These are phyloP conservation scores for Acanthamoeba rhysodes DNA, from an alignment of 208 protist species.

Conservation along the genomic window DNA sequence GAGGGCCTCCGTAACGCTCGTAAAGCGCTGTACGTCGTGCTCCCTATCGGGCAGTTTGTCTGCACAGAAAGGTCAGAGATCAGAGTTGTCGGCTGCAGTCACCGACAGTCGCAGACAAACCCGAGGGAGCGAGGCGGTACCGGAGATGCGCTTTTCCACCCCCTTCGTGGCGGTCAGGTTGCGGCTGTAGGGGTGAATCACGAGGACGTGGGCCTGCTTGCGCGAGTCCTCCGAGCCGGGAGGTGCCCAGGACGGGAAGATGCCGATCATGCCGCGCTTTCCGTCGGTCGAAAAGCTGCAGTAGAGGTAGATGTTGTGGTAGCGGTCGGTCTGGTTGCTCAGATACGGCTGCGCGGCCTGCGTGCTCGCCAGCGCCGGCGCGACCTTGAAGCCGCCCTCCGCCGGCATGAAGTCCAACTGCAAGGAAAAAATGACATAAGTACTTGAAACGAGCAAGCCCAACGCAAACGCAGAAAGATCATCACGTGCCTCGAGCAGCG, in stretches of 20 bases:
- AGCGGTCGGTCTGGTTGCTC: constrained; percentile 47
- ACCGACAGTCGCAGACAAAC: neutral
- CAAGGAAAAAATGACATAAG: neutral
- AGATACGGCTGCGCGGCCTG: constrained; percentile 13
- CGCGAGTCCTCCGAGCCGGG: neutral
- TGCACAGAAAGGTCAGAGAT: neutral
- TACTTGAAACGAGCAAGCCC: neutral
- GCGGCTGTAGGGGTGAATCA: constrained; percentile 42
- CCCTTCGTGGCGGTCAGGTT: constrained; percentile 18
- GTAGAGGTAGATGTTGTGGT: constrained; percentile 68
- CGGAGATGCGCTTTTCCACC: constrained; percentile 46
- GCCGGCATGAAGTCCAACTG: constrained; percentile 54
- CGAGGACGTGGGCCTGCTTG: constrained; percentile 40
- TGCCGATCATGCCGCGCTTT: constrained; percentile 63
- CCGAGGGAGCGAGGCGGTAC: neutral
- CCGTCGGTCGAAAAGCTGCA: constrained; percentile 69
- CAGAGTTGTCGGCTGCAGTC: neutral
- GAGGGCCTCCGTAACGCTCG: constrained; percentile 28
- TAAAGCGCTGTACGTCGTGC: constrained; percentile 67
- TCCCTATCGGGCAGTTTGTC: constrained; percentile 56
- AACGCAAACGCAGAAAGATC: neutral
- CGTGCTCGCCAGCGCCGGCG: neutral
- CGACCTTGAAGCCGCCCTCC: constrained; percentile 2
- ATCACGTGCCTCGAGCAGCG: constrained; percentile 25
- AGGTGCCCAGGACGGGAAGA: constrained; percentile 68